Evolutionary conservation across 2,329 filamentous ascomycete species (phyloP).

Genomic region (Diaporthe nobilis): DNA sequence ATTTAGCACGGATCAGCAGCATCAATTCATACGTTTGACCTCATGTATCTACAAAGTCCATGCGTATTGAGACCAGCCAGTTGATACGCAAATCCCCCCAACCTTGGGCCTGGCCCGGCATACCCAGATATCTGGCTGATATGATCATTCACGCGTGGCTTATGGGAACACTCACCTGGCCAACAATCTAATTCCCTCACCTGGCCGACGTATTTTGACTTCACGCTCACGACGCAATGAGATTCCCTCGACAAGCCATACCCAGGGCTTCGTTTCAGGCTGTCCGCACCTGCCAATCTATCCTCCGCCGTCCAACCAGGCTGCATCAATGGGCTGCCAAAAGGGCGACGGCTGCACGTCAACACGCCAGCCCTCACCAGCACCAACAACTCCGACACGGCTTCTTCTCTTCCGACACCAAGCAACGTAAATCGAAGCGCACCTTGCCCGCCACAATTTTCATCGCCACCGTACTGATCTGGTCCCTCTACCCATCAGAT

Average conservation of each 20-base stretch:
- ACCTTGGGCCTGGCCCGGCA: background rate
- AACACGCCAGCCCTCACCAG: background rate
- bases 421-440: constrained; percentile 33
- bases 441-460: constrained; percentile 50
- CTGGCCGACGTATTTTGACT: background rate
- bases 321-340: constrained; percentile 22
- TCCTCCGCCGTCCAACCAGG: constrained; percentile 20
- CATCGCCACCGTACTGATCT: constrained; percentile 54
- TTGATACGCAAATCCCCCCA: background rate
- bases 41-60: background rate
- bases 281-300: constrained; percentile 1
- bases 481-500: constrained; percentile 57
- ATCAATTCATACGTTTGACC: background rate
- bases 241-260: constrained; percentile 27
- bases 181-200: constrained; percentile 16
- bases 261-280: background rate
- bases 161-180: constrained; percentile 27
- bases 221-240: constrained; percentile 21
- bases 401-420: constrained; percentile 44
- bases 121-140: constrained; percentile 6
- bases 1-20: background rate
- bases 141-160: constrained; percentile 31
- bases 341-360: constrained; percentile 7
- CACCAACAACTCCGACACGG: constrained; percentile 41
- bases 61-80: background rate